Evolutionary conservation across 164 flowering plant species (phyloP).

Genomic region (Malania oleifera): DNA sequence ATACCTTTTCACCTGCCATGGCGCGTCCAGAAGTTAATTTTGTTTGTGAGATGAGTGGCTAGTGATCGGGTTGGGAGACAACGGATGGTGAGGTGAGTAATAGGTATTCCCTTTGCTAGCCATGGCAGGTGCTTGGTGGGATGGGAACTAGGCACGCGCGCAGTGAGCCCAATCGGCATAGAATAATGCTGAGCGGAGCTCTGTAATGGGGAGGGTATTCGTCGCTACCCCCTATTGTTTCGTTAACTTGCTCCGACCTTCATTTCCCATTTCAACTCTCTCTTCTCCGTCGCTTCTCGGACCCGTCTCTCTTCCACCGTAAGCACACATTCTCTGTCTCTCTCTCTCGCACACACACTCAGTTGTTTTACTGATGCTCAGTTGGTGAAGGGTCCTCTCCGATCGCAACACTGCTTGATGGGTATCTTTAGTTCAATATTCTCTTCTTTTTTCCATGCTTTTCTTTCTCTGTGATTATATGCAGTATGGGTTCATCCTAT

Average conservation of each 20-base stretch:
- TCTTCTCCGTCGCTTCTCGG: background rate
- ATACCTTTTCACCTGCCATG: no score
- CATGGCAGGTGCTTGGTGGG: conserved; percentile 4
- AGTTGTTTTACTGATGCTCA: background rate
- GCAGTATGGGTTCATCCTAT: background rate
- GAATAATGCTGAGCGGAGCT: background rate
- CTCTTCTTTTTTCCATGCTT: no score
- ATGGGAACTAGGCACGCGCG: conserved; percentile 12
- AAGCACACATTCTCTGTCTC: conserved; percentile 5
- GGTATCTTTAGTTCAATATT: no score
- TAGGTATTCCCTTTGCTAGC: no score
- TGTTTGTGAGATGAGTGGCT: no score
- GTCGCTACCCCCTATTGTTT: background rate
- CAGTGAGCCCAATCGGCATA: background rate
- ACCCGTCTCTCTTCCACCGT: conserved; percentile 4
- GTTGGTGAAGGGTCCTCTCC: no score
- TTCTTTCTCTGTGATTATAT: background rate
- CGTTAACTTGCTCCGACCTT: conserved; percentile 10
- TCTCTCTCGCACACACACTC: background rate
- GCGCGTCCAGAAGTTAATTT: no score
- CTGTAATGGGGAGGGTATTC: background rate
- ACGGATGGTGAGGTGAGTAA: no score
- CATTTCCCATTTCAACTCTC: background rate
- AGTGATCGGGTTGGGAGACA: no score
- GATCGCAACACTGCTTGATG: no score